Percentiles rank a stretch among this genome's conserved stretches.
phyloP scores from a whole-genome alignment of 805 yeast genomes.

The Pachysolen tannophilus region DNA sequence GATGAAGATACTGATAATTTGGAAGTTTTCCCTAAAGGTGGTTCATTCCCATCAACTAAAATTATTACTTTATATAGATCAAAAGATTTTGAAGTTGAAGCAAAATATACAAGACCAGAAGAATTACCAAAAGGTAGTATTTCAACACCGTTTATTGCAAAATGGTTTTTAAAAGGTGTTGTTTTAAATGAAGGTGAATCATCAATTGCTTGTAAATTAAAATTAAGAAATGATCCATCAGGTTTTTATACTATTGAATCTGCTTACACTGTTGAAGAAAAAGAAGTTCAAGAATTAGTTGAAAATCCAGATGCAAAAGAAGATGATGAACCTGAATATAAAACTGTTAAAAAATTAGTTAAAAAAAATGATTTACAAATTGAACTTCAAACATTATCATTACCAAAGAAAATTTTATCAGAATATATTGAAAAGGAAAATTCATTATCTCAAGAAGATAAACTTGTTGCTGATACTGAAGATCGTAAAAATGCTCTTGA shows the following conservation, averaged over 20 bases:
- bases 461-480: conserved; percentile 96
- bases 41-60: conserved; percentile 90
- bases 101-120: conserved; percentile 71
- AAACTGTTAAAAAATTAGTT: conserved; percentile 86
- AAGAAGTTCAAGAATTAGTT: conserved; percentile 79
- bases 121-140: conserved; percentile 66
- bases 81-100: conserved; percentile 79
- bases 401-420: conserved; percentile 48
- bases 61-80: conserved; percentile 89
- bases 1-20: conserved; percentile 86
- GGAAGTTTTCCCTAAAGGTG: conserved; percentile 96
- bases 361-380: conserved; percentile 77
- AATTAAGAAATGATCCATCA: conserved; percentile 94
- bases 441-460: conserved; percentile 81
- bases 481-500: conserved; percentile 97
- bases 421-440: conserved; percentile 74
- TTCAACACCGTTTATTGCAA: conserved; percentile 63
- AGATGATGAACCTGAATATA: conserved; percentile 78
- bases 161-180: conserved; percentile 85
- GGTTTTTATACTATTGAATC: conserved; percentile 91
- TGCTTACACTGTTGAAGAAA: conserved; percentile 92
- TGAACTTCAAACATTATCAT: conserved; percentile 51
- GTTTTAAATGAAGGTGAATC: conserved; percentile 69
- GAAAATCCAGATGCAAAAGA: conserved; percentile 36
- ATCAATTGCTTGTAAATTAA: conserved; percentile 78